These are phyloP conservation scores for Prunus padus DNA, from an alignment of 306 rosid genomes.

Conservation along the genomic window DNA sequence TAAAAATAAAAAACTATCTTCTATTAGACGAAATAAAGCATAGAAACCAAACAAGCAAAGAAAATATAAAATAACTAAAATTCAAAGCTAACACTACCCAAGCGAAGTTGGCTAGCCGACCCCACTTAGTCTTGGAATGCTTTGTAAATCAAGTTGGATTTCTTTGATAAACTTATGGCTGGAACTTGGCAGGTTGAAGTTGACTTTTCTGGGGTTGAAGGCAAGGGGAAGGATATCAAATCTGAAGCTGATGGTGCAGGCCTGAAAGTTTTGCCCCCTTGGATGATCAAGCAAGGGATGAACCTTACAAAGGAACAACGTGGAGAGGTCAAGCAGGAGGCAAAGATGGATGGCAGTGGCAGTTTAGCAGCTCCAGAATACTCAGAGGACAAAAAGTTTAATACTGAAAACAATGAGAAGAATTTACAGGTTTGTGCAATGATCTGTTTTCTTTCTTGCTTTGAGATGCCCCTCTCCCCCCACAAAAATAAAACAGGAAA, in stretches of 20 bases:
- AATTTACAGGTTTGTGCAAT: constrained; percentile 54
- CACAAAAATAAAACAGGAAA: not conserved
- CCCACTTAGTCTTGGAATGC: not conserved
- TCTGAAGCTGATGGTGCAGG: constrained; percentile 53
- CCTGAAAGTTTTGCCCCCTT: constrained; percentile 87
- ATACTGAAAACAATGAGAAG: constrained; percentile 44
- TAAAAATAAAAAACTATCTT: too few relatives aligned
- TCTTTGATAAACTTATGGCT: not conserved
- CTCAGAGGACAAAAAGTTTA: constrained; percentile 69
- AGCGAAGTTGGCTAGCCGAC: not conserved
- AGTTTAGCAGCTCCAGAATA: constrained; percentile 46
- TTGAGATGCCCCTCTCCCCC: not conserved
- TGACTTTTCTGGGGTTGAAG: constrained; percentile 71
- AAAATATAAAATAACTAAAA: not conserved
- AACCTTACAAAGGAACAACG: constrained; percentile 89
- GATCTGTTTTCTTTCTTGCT: constrained; percentile 16
- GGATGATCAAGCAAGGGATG: constrained; percentile 97
- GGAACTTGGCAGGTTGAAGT: constrained; percentile 68
- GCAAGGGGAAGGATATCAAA: constrained; percentile 58
- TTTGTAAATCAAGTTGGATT: not conserved
- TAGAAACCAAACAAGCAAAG: too few relatives aligned
- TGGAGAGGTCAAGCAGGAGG: constrained; percentile 74
- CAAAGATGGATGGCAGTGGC: constrained; percentile 61
- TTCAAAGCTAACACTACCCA: not conserved
- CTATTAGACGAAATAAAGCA: too few relatives aligned